Evolutionary conservation across 805 yeast genomes (phyloP), one percentile per base, ranked within the genome.

Genomic region (Suhomyces kilbournensis): DNA sequence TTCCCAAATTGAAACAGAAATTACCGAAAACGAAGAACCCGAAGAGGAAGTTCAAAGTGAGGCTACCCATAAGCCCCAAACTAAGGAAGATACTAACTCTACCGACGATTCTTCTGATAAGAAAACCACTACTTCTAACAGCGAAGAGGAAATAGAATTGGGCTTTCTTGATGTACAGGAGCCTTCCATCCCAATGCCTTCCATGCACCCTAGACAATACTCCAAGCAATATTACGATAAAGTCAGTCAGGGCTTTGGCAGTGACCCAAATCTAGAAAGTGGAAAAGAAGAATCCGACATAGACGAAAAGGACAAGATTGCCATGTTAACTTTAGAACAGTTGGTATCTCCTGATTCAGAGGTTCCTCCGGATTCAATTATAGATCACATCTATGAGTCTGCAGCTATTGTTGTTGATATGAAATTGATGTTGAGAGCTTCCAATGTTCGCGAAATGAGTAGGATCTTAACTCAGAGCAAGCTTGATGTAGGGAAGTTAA

Each of bases 381-480:
- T 88, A 42, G 85, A 84, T 53, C 64, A 82, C 45, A 78, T 87
- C 44, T 82, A 80, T 59, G 89, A 88, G 56, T 70, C 81, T 4
- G 84, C 86, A 0, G 80, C 84, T 0, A 64, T 85, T 43, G 82
- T 82, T 0, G 79, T 84, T 54, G 93, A 88, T 61, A 72, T 83
- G 68, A 83, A 84, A 59, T 66, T 88, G 53, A 77, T 86, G 76
- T 60, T 84, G 46, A 69, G 88, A 50, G 77, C 85, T 0, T 65
- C 76, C 53, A 83, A 84, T 61, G 82, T 76, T 1, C 65, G 80
- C 47, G 81, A 79, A 49, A 79, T 83, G 80, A 67, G 79, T 14
- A 63, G 64, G 23, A 66, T 69, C 12, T 62, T 78, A 40, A 60
- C 56, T n/a, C 56, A 64, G 30, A 74, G 70, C 46, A 69, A 65